Conservation (phyloP, 2,329 filamentous ascomycete species). For the Colletotrichum musicola region DNA sequence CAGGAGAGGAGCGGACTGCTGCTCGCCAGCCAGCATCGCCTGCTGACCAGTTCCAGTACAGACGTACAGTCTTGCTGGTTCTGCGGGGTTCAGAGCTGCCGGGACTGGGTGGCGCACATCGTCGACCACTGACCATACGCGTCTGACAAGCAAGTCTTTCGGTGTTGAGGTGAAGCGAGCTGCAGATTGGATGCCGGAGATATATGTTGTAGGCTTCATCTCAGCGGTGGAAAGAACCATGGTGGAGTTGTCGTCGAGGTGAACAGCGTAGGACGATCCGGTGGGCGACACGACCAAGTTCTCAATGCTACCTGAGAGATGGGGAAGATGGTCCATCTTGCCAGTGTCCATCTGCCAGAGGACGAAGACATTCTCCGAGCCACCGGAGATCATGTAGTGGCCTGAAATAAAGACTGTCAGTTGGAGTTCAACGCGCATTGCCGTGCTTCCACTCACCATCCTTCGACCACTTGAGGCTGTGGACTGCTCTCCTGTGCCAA, state of each 20-base stretch:
- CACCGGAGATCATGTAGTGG: conserved; percentile 94
- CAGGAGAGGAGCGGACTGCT: conserved; percentile 69
- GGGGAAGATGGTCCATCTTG: conserved; percentile 86
- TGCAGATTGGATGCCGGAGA: conserved; percentile 83
- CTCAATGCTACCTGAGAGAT: conserved; percentile 87
- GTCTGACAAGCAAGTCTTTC: conserved; percentile 65
- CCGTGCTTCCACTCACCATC: conserved; percentile 74
- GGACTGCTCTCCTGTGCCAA: conserved; percentile 90
- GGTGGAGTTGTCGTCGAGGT: conserved; percentile 90
- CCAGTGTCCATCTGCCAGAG: conserved; percentile 94
- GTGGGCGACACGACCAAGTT: conserved; percentile 84
- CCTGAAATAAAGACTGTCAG: conserved; percentile 63
- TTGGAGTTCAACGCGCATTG: background rate
- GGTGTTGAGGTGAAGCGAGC: conserved; percentile 63
- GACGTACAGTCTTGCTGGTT: conserved; percentile 74
- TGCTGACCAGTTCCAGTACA: conserved; percentile 75
- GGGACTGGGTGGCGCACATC: conserved; percentile 65
- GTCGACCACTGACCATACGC: conserved; percentile 61
- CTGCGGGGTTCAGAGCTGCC: conserved; percentile 71
- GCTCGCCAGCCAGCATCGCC: conserved; percentile 63
- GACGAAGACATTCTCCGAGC: conserved; percentile 88
- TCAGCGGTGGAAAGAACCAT: conserved; percentile 93
- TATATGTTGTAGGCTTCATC: conserved; percentile 84
- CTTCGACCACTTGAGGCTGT: conserved; percentile 88
- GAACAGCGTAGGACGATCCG: conserved; percentile 85